Percentiles rank a stretch among this genome's conserved stretches.
Conservation (phyloP, 73 alveolate genomes). For the Strombidium stylifer region DNA sequence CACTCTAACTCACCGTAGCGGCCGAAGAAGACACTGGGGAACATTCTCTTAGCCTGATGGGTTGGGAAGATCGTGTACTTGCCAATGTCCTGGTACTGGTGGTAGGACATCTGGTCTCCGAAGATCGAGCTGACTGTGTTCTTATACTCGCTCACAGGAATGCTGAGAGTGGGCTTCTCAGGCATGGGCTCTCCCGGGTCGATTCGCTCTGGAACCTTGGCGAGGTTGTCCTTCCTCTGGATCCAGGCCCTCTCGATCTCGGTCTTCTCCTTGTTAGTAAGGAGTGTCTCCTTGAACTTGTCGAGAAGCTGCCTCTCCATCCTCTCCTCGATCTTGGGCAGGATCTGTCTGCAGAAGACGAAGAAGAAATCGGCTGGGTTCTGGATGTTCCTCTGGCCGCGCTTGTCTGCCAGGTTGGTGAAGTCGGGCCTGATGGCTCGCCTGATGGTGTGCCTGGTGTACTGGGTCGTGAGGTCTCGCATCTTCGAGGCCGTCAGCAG, state of each 20-base stretch:
- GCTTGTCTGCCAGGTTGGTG: neutral
- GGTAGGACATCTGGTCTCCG: constrained; percentile 54
- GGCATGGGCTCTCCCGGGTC: constrained; percentile 3
- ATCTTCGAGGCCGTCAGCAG: constrained; percentile 23
- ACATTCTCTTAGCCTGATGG: constrained; percentile 47
- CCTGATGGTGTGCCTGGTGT: constrained; percentile 27
- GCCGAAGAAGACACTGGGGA: constrained; percentile 55
- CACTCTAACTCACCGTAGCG: constrained; percentile 26
- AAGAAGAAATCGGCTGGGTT: constrained; percentile 17
- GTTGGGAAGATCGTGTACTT: constrained; percentile 47
- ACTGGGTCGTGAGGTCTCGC: neutral
- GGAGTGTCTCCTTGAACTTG: constrained; percentile 20
- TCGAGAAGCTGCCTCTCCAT: constrained; percentile 30
- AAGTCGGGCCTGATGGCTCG: constrained; percentile 33
- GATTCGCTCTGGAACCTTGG: constrained; percentile 5
- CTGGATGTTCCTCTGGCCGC: neutral
- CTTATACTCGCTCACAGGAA: neutral
- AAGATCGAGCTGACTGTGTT: neutral
- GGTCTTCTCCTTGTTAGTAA: constrained; percentile 18
- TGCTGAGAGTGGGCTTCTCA: neutral
- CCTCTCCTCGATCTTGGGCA: constrained; percentile 55
- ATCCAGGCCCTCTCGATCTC: constrained; percentile 42
- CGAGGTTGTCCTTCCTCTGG: constrained; percentile 42
- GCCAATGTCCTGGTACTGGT: constrained; percentile 55
- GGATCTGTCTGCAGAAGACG: constrained; percentile 27